Evolutionary conservation across 2,329 filamentous ascomycete genomes (phyloP), one percentile per base, ranked within the genome.

Genomic region (Colletotrichum coccodes): DNA sequence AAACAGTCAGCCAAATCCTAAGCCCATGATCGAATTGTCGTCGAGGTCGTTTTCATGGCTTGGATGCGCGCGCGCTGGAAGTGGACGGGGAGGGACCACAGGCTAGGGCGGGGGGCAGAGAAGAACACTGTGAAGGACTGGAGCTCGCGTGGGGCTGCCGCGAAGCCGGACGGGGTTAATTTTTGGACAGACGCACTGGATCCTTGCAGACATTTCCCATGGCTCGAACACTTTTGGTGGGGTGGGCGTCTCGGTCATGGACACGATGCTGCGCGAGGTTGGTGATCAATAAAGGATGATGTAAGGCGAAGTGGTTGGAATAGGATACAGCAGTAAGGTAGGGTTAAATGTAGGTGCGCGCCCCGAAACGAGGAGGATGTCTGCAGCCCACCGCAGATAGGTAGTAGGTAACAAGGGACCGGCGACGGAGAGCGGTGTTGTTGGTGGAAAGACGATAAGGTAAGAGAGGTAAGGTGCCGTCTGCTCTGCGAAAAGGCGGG

Each of bases 191-290:
- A 81, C 83, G 78, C 76, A 85, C 84, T 81, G 81, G 78, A 77
- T 76, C 79, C 77, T 79, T 75, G 76, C 77, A 78, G 78, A 76
- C 79, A 77, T 81, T 78, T 81, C 82, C 84, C 84, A 86, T 86
- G 80, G 79, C 80, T 84, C 79, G 80, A 82, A 80, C 77, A 76
- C 78, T 76, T 72, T 76, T 76, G 79, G 78, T 79, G 79, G 77
- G 64, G 64, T 58, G 64, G 32, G 60, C 75, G 67, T 75, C 76
- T 77, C 79, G 79, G 81, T 80, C 82, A 85, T 85, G 78, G 78
- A 79, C 76, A 72, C 75, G 56, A 68, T 50, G 49, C 40, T 36
- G 60, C 34, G 26, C 58, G 66, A 50, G 62, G 38, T 47, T 32
- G 63, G 12, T 12, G 49, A 59, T 32, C 28, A 46, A 46, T 36